These are phyloP conservation scores for Vicia sativa DNA, from an alignment of 306 rosid genomes.

Conservation along the genomic window DNA sequence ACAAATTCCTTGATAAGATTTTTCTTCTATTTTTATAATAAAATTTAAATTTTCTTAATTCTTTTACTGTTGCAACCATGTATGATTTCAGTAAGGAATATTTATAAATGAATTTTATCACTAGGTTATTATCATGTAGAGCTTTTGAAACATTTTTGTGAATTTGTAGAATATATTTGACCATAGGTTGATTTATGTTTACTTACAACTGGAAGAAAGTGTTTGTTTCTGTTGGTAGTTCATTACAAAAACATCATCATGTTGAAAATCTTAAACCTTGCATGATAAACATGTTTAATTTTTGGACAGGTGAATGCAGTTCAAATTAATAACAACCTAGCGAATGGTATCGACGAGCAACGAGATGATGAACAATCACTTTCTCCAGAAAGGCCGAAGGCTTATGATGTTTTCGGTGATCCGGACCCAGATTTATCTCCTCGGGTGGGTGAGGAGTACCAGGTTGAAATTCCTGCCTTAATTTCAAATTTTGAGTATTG, in stretches of 20 bases:
- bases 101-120: conserved; percentile 9
- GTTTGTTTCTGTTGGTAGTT: no score
- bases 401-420: conserved; percentile 58
- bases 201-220: no score
- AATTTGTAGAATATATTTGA: background rate
- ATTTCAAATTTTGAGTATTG: conserved; percentile 49
- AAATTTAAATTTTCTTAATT: background rate
- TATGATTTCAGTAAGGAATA: conserved; percentile 5
- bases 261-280: conserved; percentile 7
- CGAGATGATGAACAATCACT: conserved; percentile 55
- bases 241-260: no score
- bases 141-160: no score
- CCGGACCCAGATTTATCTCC: conserved; percentile 69
- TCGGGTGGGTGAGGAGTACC: conserved; percentile 74
- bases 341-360: conserved; percentile 46
- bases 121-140: no score
- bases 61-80: background rate
- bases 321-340: conserved; percentile 45
- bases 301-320: conserved; percentile 58
- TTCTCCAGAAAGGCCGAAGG: conserved; percentile 51
- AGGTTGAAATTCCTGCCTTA: conserved; percentile 63
- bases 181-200: no score
- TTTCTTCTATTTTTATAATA: background rate
- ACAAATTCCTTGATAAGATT: background rate
- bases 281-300: conserved; percentile 32